A percentile compares a stretch with the other conserved stretches of the same genome.
Evolutionary conservation across 257 asterid species (phyloP).

Genomic region (Gentiana straminea): DNA sequence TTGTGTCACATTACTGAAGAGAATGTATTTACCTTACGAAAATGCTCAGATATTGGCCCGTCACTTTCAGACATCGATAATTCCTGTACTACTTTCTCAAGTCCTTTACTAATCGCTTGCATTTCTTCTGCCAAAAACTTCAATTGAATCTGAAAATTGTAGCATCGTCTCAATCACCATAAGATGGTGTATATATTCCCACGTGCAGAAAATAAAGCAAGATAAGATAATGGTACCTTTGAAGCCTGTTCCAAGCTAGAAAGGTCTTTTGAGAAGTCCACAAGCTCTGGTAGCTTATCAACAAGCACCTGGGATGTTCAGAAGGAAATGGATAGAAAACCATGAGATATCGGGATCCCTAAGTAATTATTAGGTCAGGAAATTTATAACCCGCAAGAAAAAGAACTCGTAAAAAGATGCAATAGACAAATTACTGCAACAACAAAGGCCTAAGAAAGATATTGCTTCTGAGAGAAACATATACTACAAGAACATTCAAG

Average conservation of each 20-base stretch:
- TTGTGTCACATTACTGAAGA: too few relatives aligned
- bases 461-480: too few relatives aligned
- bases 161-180: conserved; percentile 8
- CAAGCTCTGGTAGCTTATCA: conserved; percentile 80
- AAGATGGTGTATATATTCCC: not conserved
- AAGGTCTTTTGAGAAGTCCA: conserved; percentile 77
- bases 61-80: conserved; percentile 76
- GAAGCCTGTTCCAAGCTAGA: conserved; percentile 76
- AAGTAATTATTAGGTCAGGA: not conserved
- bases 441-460: too few relatives aligned
- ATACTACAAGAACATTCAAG: too few relatives aligned
- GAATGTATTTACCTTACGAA: conserved; percentile 44
- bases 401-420: too few relatives aligned
- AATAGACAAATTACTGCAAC: too few relatives aligned
- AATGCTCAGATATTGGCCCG: conserved; percentile 66
- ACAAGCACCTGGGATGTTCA: conserved; percentile 54
- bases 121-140: conserved; percentile 89
- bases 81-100: conserved; percentile 83
- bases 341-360: not conserved
- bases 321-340: conserved; percentile 1
- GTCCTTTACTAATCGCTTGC: conserved; percentile 94
- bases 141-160: conserved; percentile 56
- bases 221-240: conserved; percentile 34
- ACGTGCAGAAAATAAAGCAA: not conserved
- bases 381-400: not conserved